These are phyloP conservation scores for Globisporangium heterothallicum DNA, from an alignment of 352 stramenopile species.

Conservation along the genomic window DNA sequence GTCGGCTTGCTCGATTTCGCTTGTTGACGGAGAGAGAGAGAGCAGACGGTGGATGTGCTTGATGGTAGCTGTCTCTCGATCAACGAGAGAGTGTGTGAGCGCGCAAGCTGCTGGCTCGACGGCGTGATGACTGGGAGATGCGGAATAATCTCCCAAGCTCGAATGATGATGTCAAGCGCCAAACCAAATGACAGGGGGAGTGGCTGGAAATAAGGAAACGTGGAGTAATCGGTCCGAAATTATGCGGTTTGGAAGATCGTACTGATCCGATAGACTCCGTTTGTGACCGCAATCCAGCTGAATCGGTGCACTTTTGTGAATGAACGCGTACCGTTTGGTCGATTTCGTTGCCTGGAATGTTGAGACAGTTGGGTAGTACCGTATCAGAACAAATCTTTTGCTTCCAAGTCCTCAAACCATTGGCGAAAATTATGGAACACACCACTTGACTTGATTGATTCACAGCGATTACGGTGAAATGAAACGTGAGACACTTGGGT, in stretches of 20 bases:
- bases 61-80: no score
- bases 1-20: no score
- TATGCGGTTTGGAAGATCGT: not conserved
- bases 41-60: no score
- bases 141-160: not conserved
- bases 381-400: not conserved
- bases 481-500: not conserved
- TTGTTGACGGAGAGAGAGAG: no score
- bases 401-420: not conserved
- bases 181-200: not conserved
- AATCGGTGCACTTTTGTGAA: no score
- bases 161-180: conserved; percentile 4
- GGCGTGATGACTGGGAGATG: not conserved
- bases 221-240: not conserved
- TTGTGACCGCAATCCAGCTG: no score
- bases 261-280: conserved; percentile 3
- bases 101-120: not conserved
- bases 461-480: not conserved
- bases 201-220: not conserved
- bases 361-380: not conserved
- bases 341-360: not conserved
- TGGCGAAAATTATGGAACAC: not conserved
- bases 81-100: not conserved
- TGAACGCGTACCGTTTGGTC: no score
- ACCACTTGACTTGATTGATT: not conserved